A percentile compares a stretch with the other conserved stretches of the same genome.
These are phyloP conservation scores for Botrytis medusae DNA, from an alignment of 2,329 filamentous ascomycete species.

Conservation along the genomic window DNA sequence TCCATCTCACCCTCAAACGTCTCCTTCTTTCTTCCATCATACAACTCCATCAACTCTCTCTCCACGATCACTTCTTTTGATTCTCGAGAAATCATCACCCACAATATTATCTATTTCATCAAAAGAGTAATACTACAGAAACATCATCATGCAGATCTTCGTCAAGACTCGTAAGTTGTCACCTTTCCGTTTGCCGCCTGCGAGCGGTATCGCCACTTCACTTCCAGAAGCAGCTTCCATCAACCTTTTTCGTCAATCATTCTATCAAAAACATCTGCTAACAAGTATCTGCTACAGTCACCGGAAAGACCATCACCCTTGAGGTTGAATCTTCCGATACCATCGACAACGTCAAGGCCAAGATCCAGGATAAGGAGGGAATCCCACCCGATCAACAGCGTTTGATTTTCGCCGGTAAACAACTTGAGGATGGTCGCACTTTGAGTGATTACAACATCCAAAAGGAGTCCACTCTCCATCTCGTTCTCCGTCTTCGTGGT, in stretches of 20 bases:
- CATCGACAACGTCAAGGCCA: constrained; percentile 97
- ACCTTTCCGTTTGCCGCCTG: constrained; percentile 28
- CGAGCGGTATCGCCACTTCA: constrained; percentile 48
- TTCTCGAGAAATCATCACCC: constrained; percentile 19
- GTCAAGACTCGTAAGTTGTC: constrained; percentile 83
- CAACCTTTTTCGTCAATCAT: constrained; percentile 50
- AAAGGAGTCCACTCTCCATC: constrained; percentile 83
- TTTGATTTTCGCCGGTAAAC: constrained; percentile 93
- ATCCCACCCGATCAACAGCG: constrained; percentile 96
- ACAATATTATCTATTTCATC: constrained; percentile 23
- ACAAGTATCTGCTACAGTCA: constrained; percentile 67
- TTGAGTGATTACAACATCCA: constrained; percentile 94
- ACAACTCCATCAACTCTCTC: constrained; percentile 17
- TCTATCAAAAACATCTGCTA: constrained; percentile 55
- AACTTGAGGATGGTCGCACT: constrained; percentile 91
- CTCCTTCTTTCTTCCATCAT: constrained; percentile 18
- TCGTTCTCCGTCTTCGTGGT: constrained; percentile 84
- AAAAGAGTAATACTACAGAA: constrained; percentile 21
- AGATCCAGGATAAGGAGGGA: constrained; percentile 98
- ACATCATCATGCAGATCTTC: constrained; percentile 83
- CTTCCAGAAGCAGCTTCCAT: constrained; percentile 40
- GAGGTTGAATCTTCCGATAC: constrained; percentile 99
- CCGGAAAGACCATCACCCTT: constrained; percentile 96
- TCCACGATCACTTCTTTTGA: constrained; percentile 6
- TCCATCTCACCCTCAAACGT: constrained; percentile 31